Percentiles rank a stretch among this genome's conserved stretches.
Evolutionary conservation across 495 filamentous ascomycete species (phyloP).

Genomic region (Trypethelium eluteriae): DNA sequence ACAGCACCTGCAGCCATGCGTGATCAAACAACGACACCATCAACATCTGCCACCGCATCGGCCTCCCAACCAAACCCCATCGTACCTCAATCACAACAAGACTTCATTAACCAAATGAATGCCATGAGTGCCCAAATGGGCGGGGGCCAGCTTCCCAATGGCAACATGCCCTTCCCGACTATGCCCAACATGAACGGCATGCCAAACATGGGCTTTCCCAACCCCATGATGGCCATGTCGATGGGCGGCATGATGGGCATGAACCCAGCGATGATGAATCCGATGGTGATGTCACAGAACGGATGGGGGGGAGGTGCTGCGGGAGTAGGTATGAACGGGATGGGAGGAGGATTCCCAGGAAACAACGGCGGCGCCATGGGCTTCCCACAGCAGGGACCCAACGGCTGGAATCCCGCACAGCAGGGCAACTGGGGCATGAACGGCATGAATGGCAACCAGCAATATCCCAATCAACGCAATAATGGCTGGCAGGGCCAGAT

Average conservation of each 20-base stretch:
- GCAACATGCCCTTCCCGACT: background rate
- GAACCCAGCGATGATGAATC: conserved; percentile 33
- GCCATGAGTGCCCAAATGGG: conserved; percentile 26
- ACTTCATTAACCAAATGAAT: conserved; percentile 31
- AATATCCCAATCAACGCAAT: conserved; percentile 2
- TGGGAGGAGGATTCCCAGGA: conserved; percentile 6
- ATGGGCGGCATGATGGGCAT: conserved; percentile 40
- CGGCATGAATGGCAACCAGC: conserved; percentile 16
- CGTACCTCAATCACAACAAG: conserved; percentile 28
- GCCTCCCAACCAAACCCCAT: conserved; percentile 22
- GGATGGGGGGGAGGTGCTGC: conserved; percentile 18
- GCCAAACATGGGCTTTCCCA: conserved; percentile 32
- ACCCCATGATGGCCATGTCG: conserved; percentile 38
- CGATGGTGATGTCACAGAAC: conserved; percentile 25
- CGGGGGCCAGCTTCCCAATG: conserved; percentile 19
- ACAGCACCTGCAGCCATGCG: conserved; percentile 46
- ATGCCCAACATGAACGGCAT: conserved; percentile 28
- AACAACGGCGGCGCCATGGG: conserved; percentile 31
- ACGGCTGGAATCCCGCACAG: background rate
- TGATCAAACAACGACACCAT: conserved; percentile 26
- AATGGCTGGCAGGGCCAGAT: conserved; percentile 17
- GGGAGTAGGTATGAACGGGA: conserved; percentile 18
- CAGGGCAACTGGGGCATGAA: background rate
- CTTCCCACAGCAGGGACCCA: conserved; percentile 3
- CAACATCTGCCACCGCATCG: conserved; percentile 24